phyloP scores from a whole-genome alignment of 352 stramenopile species.

The Elongisporangium prolatum region DNA sequence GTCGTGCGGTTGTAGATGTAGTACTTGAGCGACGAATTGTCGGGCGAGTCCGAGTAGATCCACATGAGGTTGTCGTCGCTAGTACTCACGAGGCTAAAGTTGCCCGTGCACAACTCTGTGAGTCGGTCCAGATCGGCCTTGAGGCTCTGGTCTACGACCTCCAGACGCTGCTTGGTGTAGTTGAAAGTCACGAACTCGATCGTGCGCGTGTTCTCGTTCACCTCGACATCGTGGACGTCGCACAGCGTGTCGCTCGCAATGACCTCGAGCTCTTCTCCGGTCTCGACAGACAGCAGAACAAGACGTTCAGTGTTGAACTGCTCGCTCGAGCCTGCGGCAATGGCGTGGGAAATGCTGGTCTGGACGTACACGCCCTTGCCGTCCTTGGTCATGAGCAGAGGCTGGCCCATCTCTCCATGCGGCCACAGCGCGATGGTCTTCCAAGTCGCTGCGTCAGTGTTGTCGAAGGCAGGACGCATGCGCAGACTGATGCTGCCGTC shows the following conservation, averaged over 20 bases:
- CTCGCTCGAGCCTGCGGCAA: background rate
- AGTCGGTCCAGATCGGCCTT: slow-evolving; percentile 24
- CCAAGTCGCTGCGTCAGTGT: slow-evolving; percentile 17
- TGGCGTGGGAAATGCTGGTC: slow-evolving; percentile 29
- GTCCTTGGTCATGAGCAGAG: slow-evolving; percentile 25
- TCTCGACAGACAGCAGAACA: slow-evolving; percentile 26
- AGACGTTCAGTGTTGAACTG: slow-evolving; percentile 24
- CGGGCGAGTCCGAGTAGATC: slow-evolving; percentile 49
- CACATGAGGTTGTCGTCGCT: slow-evolving; percentile 54
- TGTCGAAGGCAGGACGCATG: slow-evolving; percentile 14
- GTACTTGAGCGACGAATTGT: slow-evolving; percentile 51
- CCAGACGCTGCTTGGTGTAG: slow-evolving; percentile 25
- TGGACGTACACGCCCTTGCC: slow-evolving; percentile 26
- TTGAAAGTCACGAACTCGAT: slow-evolving; percentile 27
- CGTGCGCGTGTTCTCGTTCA: slow-evolving; percentile 19
- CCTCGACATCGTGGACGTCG: slow-evolving; percentile 22
- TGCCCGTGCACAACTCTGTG: slow-evolving; percentile 8
- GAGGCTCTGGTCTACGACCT: slow-evolving; percentile 24
- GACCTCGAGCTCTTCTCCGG: slow-evolving; percentile 24
- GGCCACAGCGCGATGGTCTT: slow-evolving; percentile 29
- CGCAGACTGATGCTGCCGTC: slow-evolving; percentile 27
- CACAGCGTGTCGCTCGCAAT: slow-evolving; percentile 20
- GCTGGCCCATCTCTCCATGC: slow-evolving; percentile 20
- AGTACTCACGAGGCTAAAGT: slow-evolving; percentile 24
- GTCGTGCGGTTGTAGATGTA: slow-evolving; percentile 32